phyloP scores from a whole-genome alignment of 2,329 filamentous ascomycete species.

The Phoma sp. region DNA sequence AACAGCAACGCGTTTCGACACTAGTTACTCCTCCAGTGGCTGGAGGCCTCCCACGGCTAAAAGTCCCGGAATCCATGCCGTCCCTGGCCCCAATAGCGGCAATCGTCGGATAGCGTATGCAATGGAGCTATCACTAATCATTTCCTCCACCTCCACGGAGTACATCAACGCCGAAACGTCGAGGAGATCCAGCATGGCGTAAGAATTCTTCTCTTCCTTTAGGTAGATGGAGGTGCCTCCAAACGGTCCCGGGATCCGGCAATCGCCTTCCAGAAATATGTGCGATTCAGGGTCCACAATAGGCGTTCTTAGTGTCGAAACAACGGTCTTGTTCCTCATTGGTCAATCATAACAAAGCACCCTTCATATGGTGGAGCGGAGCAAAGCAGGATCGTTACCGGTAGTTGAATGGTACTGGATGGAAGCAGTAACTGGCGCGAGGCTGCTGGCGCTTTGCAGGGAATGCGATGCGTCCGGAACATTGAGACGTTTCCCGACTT shows the following conservation, averaged over 20 bases:
- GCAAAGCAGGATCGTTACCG: too few species aligned
- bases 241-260: background rate
- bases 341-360: background rate
- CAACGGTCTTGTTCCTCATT: background rate
- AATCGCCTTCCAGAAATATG: background rate
- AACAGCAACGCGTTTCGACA: background rate
- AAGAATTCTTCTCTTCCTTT: too few species aligned
- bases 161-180: background rate
- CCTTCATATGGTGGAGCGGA: background rate
- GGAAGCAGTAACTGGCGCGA: background rate
- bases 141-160: background rate
- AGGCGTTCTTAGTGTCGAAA: slow-evolving; percentile 22
- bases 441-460: background rate
- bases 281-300: slow-evolving; percentile 4
- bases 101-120: background rate
- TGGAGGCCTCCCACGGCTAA: too few species aligned
- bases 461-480: background rate
- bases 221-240: too few species aligned
- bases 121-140: too few species aligned
- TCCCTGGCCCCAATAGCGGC: too few species aligned
- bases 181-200: background rate
- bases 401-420: background rate
- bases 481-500: background rate
- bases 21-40: too few species aligned
- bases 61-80: too few species aligned